Percentiles rank a stretch among this genome's conserved stretches.
phyloP scores from a whole-genome alignment of 805 yeast genomes.

The Metschnikowia aberdeeniae region DNA sequence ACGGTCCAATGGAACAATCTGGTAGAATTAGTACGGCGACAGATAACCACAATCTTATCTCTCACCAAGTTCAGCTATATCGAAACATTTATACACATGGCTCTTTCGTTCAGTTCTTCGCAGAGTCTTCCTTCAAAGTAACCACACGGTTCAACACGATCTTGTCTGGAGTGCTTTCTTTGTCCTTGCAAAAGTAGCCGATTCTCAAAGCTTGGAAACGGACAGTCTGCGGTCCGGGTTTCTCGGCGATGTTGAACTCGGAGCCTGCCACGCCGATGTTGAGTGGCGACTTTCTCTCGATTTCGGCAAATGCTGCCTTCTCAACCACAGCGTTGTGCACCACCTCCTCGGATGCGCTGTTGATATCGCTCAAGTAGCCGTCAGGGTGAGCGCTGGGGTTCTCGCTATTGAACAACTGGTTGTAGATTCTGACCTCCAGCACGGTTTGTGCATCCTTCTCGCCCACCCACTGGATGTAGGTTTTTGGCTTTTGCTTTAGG shows the following conservation, averaged over 20 bases:
- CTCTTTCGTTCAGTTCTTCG: conserved; percentile 30
- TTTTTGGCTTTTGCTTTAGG: conserved; percentile 76
- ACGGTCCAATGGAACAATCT: too few species aligned
- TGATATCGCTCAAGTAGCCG: conserved; percentile 82
- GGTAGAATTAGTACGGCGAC: too few species aligned
- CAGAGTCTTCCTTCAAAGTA: conserved; percentile 79
- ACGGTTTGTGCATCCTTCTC: conserved; percentile 54
- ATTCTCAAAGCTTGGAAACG: conserved; percentile 97
- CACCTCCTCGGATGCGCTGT: conserved; percentile 71
- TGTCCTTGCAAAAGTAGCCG: conserved; percentile 91
- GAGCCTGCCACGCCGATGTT: conserved; percentile 54
- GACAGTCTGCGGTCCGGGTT: conserved; percentile 33
- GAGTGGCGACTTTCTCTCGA: conserved; percentile 72
- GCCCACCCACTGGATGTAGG: conserved; percentile 96
- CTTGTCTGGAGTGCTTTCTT: conserved; percentile 54
- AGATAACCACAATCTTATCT: too few species aligned
- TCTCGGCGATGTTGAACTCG: conserved; percentile 70
- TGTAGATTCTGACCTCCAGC: conserved; percentile 79
- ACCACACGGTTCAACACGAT: conserved; percentile 87
- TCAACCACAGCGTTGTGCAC: conserved; percentile 69
- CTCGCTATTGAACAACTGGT: conserved; percentile 83
- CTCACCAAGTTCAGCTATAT: too few species aligned
- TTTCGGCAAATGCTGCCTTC: conserved; percentile 60
- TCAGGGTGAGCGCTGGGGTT: conserved; percentile 87
- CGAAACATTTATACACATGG: neutral